Evolutionary conservation across 495 filamentous ascomycete genomes (phyloP).

Genomic region (Aspergillus bertholletiae): DNA sequence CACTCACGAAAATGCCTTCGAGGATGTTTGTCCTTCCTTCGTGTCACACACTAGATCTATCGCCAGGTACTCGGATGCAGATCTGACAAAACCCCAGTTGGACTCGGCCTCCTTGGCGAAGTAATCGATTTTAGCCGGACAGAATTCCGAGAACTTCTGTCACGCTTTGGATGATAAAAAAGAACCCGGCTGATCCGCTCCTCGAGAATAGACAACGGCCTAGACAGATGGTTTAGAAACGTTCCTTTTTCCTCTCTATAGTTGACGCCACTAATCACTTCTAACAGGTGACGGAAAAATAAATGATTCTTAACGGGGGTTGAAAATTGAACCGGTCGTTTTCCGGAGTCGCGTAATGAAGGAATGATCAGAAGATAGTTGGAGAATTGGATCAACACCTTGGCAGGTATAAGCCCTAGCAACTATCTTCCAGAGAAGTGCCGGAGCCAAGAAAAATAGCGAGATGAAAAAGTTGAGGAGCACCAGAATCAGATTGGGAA

Average conservation of each 20-base stretch:
- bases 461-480: not conserved
- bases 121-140: slow-evolving; percentile 1
- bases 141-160: slow-evolving; percentile 1
- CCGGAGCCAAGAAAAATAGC: slow-evolving; percentile 3
- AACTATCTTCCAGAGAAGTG: slow-evolving; percentile 25
- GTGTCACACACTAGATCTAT: slow-evolving; percentile 30
- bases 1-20: slow-evolving; percentile 34
- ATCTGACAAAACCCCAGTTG: slow-evolving; percentile 22
- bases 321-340: slow-evolving; percentile 26
- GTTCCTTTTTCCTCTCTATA: not conserved
- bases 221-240: not conserved
- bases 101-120: slow-evolving; percentile 16
- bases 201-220: not conserved
- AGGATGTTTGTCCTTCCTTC: slow-evolving; percentile 38
- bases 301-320: slow-evolving; percentile 23
- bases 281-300: slow-evolving; percentile 14
- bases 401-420: slow-evolving; percentile 9
- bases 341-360: not conserved
- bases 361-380: not conserved
- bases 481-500: not conserved
- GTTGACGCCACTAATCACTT: slow-evolving; percentile 9
- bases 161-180: slow-evolving; percentile 6
- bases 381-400: slow-evolving; percentile 15
- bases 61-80: slow-evolving; percentile 29
- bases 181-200: not conserved